Conservation (phyloP, 495 filamentous ascomycete genomes). For the Letharia lupina region DNA sequence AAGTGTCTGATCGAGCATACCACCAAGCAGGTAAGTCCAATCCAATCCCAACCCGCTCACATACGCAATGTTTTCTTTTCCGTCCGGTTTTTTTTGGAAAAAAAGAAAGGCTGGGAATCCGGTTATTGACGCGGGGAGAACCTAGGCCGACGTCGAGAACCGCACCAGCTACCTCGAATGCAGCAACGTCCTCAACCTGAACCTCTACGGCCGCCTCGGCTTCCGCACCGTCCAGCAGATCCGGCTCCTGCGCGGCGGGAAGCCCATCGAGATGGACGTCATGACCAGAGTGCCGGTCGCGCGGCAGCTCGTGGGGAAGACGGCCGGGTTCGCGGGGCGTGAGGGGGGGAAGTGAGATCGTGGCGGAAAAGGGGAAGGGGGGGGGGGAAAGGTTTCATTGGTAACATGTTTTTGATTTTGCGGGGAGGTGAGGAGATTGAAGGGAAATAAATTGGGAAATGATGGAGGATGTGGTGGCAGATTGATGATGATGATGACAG, state of each 20-base stretch:
- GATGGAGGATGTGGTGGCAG: not conserved
- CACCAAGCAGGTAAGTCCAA: constrained; percentile 44
- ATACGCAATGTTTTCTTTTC: no score
- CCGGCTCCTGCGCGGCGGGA: constrained; percentile 47
- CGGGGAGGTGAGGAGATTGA: not conserved
- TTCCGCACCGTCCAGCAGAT: constrained; percentile 54
- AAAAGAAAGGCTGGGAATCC: no score
- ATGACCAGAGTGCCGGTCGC: constrained; percentile 61
- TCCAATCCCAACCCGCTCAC: not conserved
- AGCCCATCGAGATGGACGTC: constrained; percentile 59
- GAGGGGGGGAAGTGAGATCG: not conserved
- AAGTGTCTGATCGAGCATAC: constrained; percentile 58
- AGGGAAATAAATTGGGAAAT: not conserved
- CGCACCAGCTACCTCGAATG: constrained; percentile 67
- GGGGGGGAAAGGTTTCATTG: not conserved
- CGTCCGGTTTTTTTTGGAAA: no score
- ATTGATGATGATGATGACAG: not conserved
- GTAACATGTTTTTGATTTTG: not conserved
- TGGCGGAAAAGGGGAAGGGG: not conserved
- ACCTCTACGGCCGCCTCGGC: constrained; percentile 62
- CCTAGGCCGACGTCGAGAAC: constrained; percentile 55
- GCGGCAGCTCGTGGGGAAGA: constrained; percentile 17
- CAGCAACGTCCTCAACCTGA: constrained; percentile 54
- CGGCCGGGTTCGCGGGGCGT: not conserved
- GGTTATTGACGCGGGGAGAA: not conserved